Evolutionary conservation across 1,284 basidiomycete genomes (phyloP), one percentile per base, ranked within the genome.

Genomic region (Dichomitus squalens): DNA sequence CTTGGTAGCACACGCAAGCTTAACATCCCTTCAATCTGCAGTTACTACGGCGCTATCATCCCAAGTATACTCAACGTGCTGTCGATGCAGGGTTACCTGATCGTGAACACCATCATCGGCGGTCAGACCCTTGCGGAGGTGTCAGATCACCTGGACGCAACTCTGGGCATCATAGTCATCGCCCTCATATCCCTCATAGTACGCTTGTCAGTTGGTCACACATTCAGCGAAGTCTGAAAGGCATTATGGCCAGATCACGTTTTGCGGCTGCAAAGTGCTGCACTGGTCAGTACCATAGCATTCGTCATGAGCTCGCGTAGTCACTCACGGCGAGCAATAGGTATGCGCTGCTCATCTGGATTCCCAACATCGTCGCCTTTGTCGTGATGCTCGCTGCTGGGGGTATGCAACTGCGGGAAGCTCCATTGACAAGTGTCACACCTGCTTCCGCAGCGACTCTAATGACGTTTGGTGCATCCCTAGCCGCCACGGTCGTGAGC

Each of bases 81-180:
- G 48, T 77, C 81, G 47, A 79, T 85, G 73, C 75, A 89, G 68
- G 88, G 89, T 0, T 93, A 85, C 72, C 75, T 88, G 51, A 82
- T 90, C 46, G 72, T 95, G 53, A 89, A 88, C 65, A 83, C 80
- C 49, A 91, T 93, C 65, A 77, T 90, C 50, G 90, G 88, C 6
- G 91, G 89, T 0, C 89, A 92, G 68, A 83, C 86, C 1, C 73
- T 93, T 40, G 81, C 84, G 2, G 81, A 84, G 34, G 83, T 86
- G 7, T 87, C 82, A 40, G 68, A 72, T 18, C 75, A 75, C 53
- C 65, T 85, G 16, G 65, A 78, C 55, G 79, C 79, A 44, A 79
- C 82, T 0, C 54, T 90, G 6, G 93, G 93, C 1, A 94, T 95
- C 59, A 87, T 92, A 16, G 87, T 95, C 55, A 88, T 93, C 27